phyloP scores from a whole-genome alignment of 257 asterid species.

The Voacanga thouarsii region DNA sequence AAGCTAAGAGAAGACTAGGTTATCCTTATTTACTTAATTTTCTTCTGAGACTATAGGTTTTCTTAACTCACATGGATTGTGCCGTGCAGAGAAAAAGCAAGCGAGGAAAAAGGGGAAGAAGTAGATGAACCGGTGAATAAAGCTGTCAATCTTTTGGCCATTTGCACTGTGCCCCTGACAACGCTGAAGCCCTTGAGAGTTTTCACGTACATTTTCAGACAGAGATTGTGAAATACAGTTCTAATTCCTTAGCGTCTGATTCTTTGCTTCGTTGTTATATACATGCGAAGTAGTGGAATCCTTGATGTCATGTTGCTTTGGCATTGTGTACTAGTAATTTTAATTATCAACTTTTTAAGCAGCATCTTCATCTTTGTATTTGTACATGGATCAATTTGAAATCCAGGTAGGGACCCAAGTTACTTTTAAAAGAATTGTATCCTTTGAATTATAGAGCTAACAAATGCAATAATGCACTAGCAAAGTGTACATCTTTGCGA shows the following conservation, averaged over 20 bases:
- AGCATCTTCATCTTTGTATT: too few relatives aligned
- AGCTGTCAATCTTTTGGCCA: not conserved
- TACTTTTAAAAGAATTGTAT: too few relatives aligned
- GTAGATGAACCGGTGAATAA: not conserved
- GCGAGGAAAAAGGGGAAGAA: slow-evolving; percentile 45
- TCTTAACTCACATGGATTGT: slow-evolving; percentile 6
- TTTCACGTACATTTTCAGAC: not conserved
- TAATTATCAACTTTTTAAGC: too few relatives aligned
- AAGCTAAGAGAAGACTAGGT: slow-evolving; percentile 82
- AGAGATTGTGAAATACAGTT: not conserved
- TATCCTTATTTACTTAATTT: not conserved
- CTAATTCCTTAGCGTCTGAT: not conserved
- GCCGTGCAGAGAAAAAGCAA: slow-evolving; percentile 58
- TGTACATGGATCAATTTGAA: too few relatives aligned
- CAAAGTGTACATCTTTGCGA: too few relatives aligned
- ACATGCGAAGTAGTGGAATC: not conserved
- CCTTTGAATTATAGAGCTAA: too few relatives aligned
- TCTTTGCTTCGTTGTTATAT: too few relatives aligned
- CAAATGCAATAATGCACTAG: too few relatives aligned
- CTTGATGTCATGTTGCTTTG: not conserved
- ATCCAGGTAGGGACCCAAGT: too few relatives aligned
- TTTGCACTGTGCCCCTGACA: too few relatives aligned
- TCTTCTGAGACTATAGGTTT: not conserved
- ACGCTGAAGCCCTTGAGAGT: too few relatives aligned
- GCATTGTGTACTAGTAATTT: too few relatives aligned